phyloP scores from a whole-genome alignment of 2,329 filamentous ascomycete genomes.

The Ramularia collo-cygni region DNA sequence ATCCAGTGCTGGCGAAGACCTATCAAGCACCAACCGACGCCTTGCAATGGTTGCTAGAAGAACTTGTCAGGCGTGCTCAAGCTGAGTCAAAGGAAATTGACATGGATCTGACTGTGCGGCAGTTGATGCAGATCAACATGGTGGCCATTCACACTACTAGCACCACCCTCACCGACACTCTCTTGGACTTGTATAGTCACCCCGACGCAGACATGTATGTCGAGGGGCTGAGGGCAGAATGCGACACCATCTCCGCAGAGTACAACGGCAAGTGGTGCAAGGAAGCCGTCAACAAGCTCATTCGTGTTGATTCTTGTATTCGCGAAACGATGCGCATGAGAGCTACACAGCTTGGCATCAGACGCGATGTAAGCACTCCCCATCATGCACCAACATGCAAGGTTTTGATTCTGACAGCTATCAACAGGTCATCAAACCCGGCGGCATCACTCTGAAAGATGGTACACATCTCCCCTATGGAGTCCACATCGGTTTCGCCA shows the following conservation, averaged over 20 bases:
- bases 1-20: no score
- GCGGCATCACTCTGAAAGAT: slow-evolving; percentile 21
- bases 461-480: slow-evolving; percentile 20
- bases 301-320: slow-evolving; percentile 22
- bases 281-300: slow-evolving; percentile 17
- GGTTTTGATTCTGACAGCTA: neutral
- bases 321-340: slow-evolving; percentile 23
- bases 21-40: slow-evolving; percentile 18
- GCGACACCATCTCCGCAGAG: slow-evolving; percentile 8
- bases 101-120: no score
- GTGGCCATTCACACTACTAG: slow-evolving; percentile 23
- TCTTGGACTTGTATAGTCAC: slow-evolving; percentile 19
- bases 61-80: no score
- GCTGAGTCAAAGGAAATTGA: no score
- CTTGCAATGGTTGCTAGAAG: slow-evolving; percentile 19
- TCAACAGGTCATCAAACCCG: slow-evolving; percentile 16
- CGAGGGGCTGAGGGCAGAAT: slow-evolving; percentile 20
- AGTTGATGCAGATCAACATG: neutral
- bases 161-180: slow-evolving; percentile 18
- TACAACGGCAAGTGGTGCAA: slow-evolving; percentile 18
- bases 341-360: slow-evolving; percentile 13
- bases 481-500: slow-evolving; percentile 17
- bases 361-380: slow-evolving; percentile 3
- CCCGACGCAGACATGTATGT: slow-evolving; percentile 12
- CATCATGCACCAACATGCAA: neutral